Evolutionary conservation across 345 rosid species (phyloP), one percentile per base, ranked within the genome.

Genomic region (Physaria fendleri): DNA sequence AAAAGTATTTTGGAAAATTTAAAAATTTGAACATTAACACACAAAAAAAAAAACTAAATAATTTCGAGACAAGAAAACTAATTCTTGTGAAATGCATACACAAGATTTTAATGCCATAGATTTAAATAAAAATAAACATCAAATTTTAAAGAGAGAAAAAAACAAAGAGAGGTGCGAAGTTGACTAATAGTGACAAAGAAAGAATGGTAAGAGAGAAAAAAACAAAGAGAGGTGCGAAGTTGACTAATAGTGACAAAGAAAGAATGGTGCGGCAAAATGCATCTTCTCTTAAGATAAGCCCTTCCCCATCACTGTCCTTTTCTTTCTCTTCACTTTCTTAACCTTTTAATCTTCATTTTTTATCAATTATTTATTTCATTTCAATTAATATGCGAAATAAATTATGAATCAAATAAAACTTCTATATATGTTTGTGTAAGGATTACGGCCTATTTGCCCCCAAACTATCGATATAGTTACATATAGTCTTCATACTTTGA

Each of bases 151-250:
- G 24, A 27, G 59, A 8, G 30, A 17, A 33, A 3, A 30, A 35
- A 6, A 32, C n/a, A 17, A 28, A 45, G 2, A 29, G 48, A 56
- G 69, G 80, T 74, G 80, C 77, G 55, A 55, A 44, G 68, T 74
- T 79, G 80, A 65, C 68, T 61, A 71, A 75, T 33, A 65, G 55
- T 53, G 81, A 79, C 39, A 62, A 69, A 62, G 74, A 72, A 39
- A 62, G 65, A 68, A 44, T 60, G 57, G 62, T 37, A 50, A 37
- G 24, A 27, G 59, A 8, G 30, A 17, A 33, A 3, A 30, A 35
- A 6, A 32, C n/a, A 17, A 28, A 45, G 2, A 29, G 48, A 56
- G 69, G 80, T 74, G 80, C 77, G 55, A 55, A 44, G 68, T 74
- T 79, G 80, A 65, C 68, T 61, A 71, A 75, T 33, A 65, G 55